A percentile compares a stretch with the other conserved stretches of the same genome.
phyloP scores from a whole-genome alignment of 441 rosid genomes.

The Populus hybrid region DNA sequence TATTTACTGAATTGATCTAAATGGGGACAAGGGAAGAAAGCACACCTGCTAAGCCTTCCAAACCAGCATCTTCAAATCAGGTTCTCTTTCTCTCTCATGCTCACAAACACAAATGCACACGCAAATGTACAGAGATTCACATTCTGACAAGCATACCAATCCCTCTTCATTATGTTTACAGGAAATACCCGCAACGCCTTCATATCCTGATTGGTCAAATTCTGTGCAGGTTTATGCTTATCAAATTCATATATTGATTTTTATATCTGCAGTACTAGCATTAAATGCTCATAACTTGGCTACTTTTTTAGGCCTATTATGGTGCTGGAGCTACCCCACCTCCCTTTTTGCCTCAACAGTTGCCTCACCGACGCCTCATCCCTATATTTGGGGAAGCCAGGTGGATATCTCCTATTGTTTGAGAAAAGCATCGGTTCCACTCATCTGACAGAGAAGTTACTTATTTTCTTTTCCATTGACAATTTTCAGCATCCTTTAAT shows the following conservation, averaged over 20 bases:
- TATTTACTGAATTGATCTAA: slow-evolving; percentile 20
- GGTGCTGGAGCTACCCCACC: slow-evolving; percentile 82
- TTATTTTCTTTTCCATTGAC: slow-evolving; percentile 14
- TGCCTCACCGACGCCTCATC: slow-evolving; percentile 85
- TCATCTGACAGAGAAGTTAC: slow-evolving; percentile 5
- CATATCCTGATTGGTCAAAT: slow-evolving; percentile 89
- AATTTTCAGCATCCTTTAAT: slow-evolving; percentile 80
- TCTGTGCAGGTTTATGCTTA: slow-evolving; percentile 72
- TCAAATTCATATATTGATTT: slow-evolving; percentile 3
- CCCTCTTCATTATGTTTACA: slow-evolving; percentile 24
- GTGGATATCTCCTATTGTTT: slow-evolving; percentile 36
- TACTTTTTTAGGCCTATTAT: slow-evolving; percentile 77
- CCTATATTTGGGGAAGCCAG: slow-evolving; percentile 94
- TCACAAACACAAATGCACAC: too few relatives aligned
- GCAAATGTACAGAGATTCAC: background rate
- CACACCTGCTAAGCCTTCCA: slow-evolving; percentile 66
- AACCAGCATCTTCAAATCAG: slow-evolving; percentile 74
- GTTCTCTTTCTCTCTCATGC: slow-evolving; percentile 28
- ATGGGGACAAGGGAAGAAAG: slow-evolving; percentile 84
- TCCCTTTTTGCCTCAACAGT: slow-evolving; percentile 87
- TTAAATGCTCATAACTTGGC: slow-evolving; percentile 24
- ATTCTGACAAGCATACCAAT: background rate
- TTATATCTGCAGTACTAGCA: background rate
- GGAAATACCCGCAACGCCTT: slow-evolving; percentile 68
- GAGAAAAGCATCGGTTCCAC: background rate